These are phyloP conservation scores for Microdochium paspali DNA, from an alignment of 2,329 filamentous ascomycete genomes.

Conservation along the genomic window DNA sequence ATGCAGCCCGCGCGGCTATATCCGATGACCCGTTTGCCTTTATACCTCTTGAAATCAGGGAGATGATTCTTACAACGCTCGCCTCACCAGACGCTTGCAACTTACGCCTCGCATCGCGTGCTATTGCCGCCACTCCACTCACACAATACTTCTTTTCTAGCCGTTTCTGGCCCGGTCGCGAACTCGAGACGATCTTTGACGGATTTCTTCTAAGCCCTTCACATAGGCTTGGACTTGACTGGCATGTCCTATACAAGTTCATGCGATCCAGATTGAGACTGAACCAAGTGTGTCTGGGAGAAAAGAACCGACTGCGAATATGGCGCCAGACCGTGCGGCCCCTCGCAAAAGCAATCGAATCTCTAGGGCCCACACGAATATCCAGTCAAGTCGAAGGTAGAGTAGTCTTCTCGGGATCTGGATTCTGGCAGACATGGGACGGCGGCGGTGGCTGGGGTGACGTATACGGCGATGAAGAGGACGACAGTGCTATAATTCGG, in stretches of 20 bases:
- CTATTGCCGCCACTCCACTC: slow-evolving; percentile 8
- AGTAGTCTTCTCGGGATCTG: not conserved
- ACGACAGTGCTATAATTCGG: not conserved
- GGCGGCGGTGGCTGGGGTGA: not conserved
- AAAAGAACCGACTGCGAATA: slow-evolving; percentile 13
- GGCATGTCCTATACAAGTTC: slow-evolving; percentile 9
- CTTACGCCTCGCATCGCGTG: slow-evolving; percentile 13
- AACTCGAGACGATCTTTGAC: slow-evolving; percentile 13
- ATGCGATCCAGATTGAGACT: slow-evolving; percentile 6
- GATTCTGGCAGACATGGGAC: not conserved
- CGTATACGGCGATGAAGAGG: not conserved
- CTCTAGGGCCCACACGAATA: slow-evolving; percentile 6
- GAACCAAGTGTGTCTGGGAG: slow-evolving; percentile 10
- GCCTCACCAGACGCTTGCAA: slow-evolving; percentile 6
- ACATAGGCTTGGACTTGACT: slow-evolving; percentile 9
- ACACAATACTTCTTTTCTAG: slow-evolving; percentile 13
- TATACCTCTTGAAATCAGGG: slow-evolving; percentile 11
- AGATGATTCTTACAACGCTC: slow-evolving; percentile 12
- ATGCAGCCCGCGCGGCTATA: not conserved
- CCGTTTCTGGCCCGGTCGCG: slow-evolving; percentile 12
- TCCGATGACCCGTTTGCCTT: slow-evolving; percentile 8
- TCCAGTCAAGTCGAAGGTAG: not conserved
- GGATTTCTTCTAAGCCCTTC: slow-evolving; percentile 8
- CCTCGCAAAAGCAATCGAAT: slow-evolving; percentile 7
- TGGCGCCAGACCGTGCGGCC: slow-evolving; percentile 13